A percentile compares a stretch with the other conserved stretches of the same genome.
These are phyloP conservation scores for Backusella parvicylindrica DNA, from an alignment of 192 early-diverging fungal species.

Conservation along the genomic window DNA sequence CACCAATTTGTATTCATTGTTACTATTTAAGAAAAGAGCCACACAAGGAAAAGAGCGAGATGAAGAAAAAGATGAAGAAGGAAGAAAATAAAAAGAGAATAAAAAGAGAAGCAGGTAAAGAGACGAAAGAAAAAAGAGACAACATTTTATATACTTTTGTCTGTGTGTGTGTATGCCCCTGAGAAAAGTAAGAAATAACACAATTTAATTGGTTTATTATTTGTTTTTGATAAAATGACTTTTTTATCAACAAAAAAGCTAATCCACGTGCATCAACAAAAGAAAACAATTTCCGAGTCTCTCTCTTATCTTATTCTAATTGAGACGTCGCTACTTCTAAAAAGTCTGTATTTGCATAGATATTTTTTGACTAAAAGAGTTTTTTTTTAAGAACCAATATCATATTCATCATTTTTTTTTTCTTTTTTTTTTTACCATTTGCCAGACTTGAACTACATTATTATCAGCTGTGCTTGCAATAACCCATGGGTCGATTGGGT, in stretches of 20 bases:
- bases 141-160: background rate
- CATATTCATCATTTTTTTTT: background rate
- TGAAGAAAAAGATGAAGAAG: background rate
- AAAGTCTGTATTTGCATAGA: slow-evolving; percentile 30
- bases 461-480: slow-evolving; percentile 94
- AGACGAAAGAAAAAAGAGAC: slow-evolving; percentile 3
- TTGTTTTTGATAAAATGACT: slow-evolving; percentile 3
- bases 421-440: slow-evolving; percentile 65
- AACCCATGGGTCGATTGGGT: slow-evolving; percentile 90
- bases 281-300: background rate
- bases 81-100: background rate
- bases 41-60: background rate
- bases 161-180: background rate
- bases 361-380: slow-evolving; percentile 31
- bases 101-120: background rate
- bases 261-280: background rate
- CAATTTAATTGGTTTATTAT: background rate
- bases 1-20: slow-evolving; percentile 33
- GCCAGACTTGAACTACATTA: slow-evolving; percentile 98
- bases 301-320: slow-evolving; percentile 24
- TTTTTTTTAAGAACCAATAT: background rate
- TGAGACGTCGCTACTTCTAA: slow-evolving; percentile 14
- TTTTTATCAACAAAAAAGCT: background rate
- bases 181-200: background rate
- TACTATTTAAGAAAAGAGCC: background rate